Conservation (phyloP, 2,329 filamentous ascomycete species). For the Metarhizium humberi region DNA sequence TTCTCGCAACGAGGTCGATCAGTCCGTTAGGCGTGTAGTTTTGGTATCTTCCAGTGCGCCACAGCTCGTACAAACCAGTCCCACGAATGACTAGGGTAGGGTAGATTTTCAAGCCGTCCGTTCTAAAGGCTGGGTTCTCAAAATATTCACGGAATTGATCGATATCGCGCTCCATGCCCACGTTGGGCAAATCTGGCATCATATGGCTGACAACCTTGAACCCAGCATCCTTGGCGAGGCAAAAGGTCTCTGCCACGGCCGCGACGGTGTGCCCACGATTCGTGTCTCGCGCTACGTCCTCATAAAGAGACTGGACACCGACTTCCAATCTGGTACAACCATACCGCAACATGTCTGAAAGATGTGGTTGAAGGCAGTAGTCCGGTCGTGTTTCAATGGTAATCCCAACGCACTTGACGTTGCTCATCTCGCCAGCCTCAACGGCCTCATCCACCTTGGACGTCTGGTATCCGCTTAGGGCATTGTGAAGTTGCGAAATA, state of each 20-base stretch:
- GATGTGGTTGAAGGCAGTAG: conserved; percentile 91
- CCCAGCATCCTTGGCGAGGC: conserved; percentile 91
- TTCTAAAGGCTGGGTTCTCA: conserved; percentile 89
- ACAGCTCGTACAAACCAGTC: conserved; percentile 92
- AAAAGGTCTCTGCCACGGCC: conserved; percentile 92
- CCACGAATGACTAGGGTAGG: conserved; percentile 95
- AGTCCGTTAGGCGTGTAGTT: conserved; percentile 98
- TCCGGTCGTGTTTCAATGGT: conserved; percentile 97
- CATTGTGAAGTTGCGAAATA: conserved; percentile 93
- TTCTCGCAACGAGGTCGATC: conserved; percentile 92
- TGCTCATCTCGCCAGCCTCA: conserved; percentile 1
- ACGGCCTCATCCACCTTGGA: conserved; percentile 62
- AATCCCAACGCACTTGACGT: conserved; percentile 91
- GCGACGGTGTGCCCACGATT: conserved; percentile 95
- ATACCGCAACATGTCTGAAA: conserved; percentile 95
- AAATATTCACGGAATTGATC: conserved; percentile 98
- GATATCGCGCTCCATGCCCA: conserved; percentile 95
- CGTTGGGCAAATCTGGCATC: conserved; percentile 98
- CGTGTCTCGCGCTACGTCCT: conserved; percentile 96
- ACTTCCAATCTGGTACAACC: conserved; percentile 92
- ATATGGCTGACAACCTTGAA: conserved; percentile 99
- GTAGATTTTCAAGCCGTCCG: conserved; percentile 96
- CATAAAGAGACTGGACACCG: conserved; percentile 92
- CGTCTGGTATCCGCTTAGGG: conserved; percentile 90
- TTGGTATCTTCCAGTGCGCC: conserved; percentile 93